A percentile compares a stretch with the other conserved stretches of the same genome.
phyloP scores from a whole-genome alignment of 164 flowering plant genomes.

The Piper betle region DNA sequence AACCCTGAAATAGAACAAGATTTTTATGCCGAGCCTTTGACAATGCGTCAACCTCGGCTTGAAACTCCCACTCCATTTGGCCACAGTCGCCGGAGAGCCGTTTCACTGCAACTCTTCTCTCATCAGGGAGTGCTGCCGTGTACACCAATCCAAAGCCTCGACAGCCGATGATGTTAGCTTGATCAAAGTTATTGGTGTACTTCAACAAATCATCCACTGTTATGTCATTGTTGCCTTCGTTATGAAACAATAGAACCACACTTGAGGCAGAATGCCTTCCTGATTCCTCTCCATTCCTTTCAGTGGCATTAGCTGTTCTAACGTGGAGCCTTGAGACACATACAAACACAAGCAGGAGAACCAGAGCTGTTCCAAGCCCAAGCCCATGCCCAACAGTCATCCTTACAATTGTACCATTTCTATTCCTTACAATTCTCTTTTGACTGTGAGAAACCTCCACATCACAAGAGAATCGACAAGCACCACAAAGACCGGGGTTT shows the following conservation, averaged over 20 bases:
- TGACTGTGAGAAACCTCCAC: background rate
- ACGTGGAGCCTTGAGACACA: constrained; percentile 16
- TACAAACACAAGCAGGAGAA: constrained; percentile 21
- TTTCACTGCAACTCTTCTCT: constrained; percentile 56
- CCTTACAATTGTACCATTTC: constrained; percentile 1
- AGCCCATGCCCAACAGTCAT: constrained; percentile 19
- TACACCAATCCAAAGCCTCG: constrained; percentile 80
- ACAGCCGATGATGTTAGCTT: constrained; percentile 67
- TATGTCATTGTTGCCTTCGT: constrained; percentile 36
- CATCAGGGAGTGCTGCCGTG: constrained; percentile 54
- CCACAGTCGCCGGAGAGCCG: constrained; percentile 67
- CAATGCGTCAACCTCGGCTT: constrained; percentile 68
- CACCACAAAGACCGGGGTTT: background rate
- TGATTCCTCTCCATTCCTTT: constrained; percentile 12
- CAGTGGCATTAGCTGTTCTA: constrained; percentile 21
- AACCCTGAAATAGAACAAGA: constrained; percentile 68
- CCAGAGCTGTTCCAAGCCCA: constrained; percentile 24
- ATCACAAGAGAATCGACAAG: background rate
- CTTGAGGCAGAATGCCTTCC: constrained; percentile 21
- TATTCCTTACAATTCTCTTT: background rate
- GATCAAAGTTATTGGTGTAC: constrained; percentile 63
- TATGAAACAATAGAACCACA: constrained; percentile 34
- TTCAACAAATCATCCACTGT: constrained; percentile 40
- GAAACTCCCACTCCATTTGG: constrained; percentile 70
- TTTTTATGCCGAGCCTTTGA: constrained; percentile 71